Evolutionary conservation across 257 asterid genomes (phyloP).

Genomic region (Salvia splendens): DNA sequence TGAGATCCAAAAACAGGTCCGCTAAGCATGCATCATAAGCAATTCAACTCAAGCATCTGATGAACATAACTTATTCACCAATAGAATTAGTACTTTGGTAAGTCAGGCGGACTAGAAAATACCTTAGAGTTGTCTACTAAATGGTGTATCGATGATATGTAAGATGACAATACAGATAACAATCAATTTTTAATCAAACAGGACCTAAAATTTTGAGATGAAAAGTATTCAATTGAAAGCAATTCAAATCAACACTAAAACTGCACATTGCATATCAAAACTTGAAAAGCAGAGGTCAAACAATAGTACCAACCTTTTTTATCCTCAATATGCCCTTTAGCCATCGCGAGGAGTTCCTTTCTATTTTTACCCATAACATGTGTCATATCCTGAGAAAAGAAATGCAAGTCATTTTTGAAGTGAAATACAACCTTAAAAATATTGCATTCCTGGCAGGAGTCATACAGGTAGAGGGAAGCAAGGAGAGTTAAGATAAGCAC

Average conservation of each 20-base stretch:
- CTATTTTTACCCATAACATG: conserved; percentile 76
- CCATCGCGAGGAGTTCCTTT: conserved; percentile 82
- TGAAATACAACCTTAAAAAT: conserved; percentile 9
- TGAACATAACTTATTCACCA: neutral
- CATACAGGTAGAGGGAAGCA: conserved; percentile 85
- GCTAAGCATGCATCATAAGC: conserved; percentile 4
- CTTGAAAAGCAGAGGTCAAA: conserved; percentile 12
- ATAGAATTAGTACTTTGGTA: neutral
- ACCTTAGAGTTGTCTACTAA: neutral
- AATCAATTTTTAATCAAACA: neutral
- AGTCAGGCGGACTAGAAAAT: neutral
- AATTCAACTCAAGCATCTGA: neutral
- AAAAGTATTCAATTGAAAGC: neutral
- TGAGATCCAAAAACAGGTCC: conserved; percentile 3
- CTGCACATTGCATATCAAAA: conserved; percentile 8
- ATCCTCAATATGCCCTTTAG: conserved; percentile 64
- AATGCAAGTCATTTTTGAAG: conserved; percentile 5
- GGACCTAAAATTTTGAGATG: neutral
- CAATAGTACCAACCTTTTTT: conserved; percentile 56
- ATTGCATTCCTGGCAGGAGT: conserved; percentile 27
- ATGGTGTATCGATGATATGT: neutral
- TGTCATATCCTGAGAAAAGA: conserved; percentile 67
- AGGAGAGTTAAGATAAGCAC: conserved; percentile 75
- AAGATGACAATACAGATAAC: neutral
- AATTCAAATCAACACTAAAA: conserved; percentile 16